Evolutionary conservation across 495 filamentous ascomycete species (phyloP).

Genomic region (Hyaloscypha variabilis): DNA sequence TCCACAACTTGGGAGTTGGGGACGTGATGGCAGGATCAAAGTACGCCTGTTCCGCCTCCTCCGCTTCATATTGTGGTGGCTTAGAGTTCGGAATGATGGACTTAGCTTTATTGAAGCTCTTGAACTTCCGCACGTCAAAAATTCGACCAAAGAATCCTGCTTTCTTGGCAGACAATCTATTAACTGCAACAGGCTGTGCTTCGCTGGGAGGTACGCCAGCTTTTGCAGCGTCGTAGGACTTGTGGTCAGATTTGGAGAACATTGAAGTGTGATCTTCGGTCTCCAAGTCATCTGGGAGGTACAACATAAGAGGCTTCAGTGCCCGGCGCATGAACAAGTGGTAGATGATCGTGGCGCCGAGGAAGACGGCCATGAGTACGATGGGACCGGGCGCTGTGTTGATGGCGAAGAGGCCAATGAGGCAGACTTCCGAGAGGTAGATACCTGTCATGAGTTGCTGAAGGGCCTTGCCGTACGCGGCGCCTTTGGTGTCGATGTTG

Average conservation of each 20-base stretch:
- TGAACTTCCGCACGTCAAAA: conserved; percentile 75
- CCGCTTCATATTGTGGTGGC: conserved; percentile 52
- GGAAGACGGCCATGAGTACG: conserved; percentile 79
- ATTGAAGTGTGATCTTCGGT: conserved; percentile 60
- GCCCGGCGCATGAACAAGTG: conserved; percentile 79
- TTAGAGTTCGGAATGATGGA: conserved; percentile 63
- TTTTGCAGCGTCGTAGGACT: conserved; percentile 32
- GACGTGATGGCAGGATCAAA: conserved; percentile 70
- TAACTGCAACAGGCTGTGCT: conserved; percentile 29
- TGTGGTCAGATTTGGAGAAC: conserved; percentile 37
- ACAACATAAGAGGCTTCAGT: conserved; percentile 74
- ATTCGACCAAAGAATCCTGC: conserved; percentile 61
- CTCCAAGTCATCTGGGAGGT: conserved; percentile 64
- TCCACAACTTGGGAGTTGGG: conserved; percentile 74
- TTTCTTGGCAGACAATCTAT: conserved; percentile 37
- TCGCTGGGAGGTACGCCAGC: conserved; percentile 34
- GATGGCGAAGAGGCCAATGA: conserved; percentile 90
- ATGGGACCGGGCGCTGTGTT: conserved; percentile 74
- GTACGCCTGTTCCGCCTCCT: conserved; percentile 72
- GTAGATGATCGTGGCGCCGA: conserved; percentile 78
- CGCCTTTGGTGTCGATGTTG: conserved; percentile 85
- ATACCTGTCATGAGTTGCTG: conserved; percentile 89
- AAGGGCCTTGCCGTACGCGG: conserved; percentile 79
- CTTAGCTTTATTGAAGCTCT: conserved; percentile 69
- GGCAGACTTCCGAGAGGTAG: conserved; percentile 83